phyloP scores from a whole-genome alignment of 331 rosid species.

The Quercus tomentella region DNA sequence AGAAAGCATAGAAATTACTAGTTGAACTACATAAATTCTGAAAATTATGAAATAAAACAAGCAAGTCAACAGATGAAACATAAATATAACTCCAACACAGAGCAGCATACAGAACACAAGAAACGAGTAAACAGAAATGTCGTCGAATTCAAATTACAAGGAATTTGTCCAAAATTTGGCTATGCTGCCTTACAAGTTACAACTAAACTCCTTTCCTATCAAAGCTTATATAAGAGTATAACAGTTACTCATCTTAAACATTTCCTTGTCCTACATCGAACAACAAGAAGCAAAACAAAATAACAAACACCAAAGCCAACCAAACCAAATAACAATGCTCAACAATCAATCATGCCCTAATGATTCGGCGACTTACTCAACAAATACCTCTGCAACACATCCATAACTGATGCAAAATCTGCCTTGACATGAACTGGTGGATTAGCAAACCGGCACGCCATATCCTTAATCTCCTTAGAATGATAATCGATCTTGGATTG shows the following conservation, averaged over 20 bases:
- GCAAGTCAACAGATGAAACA: not conserved
- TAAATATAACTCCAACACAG: constrained; percentile 18
- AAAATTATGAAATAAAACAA: not conserved
- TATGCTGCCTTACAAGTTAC: not conserved
- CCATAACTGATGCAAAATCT: constrained; percentile 75
- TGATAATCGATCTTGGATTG: constrained; percentile 76
- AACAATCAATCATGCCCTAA: constrained; percentile 15
- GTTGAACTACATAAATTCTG: not conserved
- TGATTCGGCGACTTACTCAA: constrained; percentile 55
- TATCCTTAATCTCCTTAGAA: constrained; percentile 55
- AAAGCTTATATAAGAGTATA: not conserved
- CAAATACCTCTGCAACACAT: constrained; percentile 71
- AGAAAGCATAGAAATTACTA: not conserved
- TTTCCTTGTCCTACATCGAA: not conserved
- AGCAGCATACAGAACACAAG: constrained; percentile 24
- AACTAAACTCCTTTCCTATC: not conserved
- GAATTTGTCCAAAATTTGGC: constrained; percentile 1
- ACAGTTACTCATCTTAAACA: not conserved
- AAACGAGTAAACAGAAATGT: constrained; percentile 4
- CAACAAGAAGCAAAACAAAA: constrained; percentile 14
- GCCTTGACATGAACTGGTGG: constrained; percentile 75
- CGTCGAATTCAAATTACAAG: not conserved
- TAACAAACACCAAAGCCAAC: constrained; percentile 15
- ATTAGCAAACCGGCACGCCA: constrained; percentile 66
- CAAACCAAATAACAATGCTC: constrained; percentile 5